Percentiles rank a stretch among this genome's conserved stretches.
Evolutionary conservation across 805 yeast genomes (phyloP).

Genomic region (Kodamaea hsintzibuensis): DNA sequence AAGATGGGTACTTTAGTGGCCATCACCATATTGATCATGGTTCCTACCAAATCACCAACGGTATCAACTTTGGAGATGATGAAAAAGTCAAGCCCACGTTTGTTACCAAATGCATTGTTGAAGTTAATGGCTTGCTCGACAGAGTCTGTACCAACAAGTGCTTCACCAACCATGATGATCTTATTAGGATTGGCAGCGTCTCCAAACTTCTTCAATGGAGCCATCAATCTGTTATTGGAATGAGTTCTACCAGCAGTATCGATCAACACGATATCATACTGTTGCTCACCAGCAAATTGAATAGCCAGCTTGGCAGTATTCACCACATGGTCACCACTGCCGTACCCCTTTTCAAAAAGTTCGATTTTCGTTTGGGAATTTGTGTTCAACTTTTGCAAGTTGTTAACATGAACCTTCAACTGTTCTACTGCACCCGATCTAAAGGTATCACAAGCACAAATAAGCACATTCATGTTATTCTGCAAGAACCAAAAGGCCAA

Average conservation of each 20-base stretch:
- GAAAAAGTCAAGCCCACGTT: slow-evolving; percentile 81
- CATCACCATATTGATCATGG: slow-evolving; percentile 96
- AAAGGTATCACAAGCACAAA: slow-evolving; percentile 97
- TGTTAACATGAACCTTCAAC: slow-evolving; percentile 87
- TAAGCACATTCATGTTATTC: slow-evolving; percentile 79
- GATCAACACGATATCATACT: slow-evolving; percentile 83
- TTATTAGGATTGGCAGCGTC: slow-evolving; percentile 94
- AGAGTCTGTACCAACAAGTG: slow-evolving; percentile 95
- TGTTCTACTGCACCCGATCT: slow-evolving; percentile 99
- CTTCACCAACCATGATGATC: slow-evolving; percentile 98
- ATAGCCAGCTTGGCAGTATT: slow-evolving; percentile 91
- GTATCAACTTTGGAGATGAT: slow-evolving; percentile 95
- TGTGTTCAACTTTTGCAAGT: slow-evolving; percentile 68
- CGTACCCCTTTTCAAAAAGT: slow-evolving; percentile 91
- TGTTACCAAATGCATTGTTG: slow-evolving; percentile 88
- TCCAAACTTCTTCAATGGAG: slow-evolving; percentile 92
- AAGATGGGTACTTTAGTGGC: slow-evolving; percentile 94
- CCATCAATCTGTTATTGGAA: slow-evolving; percentile 91
- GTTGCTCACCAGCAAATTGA: slow-evolving; percentile 65
- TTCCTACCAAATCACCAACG: slow-evolving; percentile 93
- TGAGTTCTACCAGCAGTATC: slow-evolving; percentile 99
- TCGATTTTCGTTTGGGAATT: slow-evolving; percentile 53
- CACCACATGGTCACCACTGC: slow-evolving; percentile 93
- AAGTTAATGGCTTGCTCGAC: slow-evolving; percentile 94
- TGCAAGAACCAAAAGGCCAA: slow-evolving; percentile 94